Percentiles rank a stretch among this genome's conserved stretches.
These are phyloP conservation scores for Leishmania aethiopica DNA, from an alignment of 208 protist species.

Conservation along the genomic window DNA sequence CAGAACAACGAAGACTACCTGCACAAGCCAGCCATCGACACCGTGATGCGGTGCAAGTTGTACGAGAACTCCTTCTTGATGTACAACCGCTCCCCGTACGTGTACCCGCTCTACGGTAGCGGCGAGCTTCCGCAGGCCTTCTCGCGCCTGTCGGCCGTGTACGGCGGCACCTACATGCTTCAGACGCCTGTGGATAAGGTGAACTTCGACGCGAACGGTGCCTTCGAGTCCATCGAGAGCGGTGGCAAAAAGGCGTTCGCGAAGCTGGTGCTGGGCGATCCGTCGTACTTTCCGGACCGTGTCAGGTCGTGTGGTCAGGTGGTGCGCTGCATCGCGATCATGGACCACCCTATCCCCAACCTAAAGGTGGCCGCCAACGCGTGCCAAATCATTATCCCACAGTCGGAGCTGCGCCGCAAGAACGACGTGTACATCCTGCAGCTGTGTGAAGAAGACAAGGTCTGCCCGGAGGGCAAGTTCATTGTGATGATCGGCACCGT, in stretches of 20 bases:
- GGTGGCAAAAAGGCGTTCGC: conserved; percentile 83
- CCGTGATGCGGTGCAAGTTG: conserved; percentile 95
- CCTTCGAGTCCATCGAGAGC: conserved; percentile 94
- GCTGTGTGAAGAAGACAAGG: conserved; percentile 94
- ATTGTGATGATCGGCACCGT: conserved; percentile 97
- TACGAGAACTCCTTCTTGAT: conserved; percentile 97
- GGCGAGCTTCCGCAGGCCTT: conserved; percentile 99
- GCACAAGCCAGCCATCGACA: conserved; percentile 91
- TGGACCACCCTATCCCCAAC: conserved; percentile 93
- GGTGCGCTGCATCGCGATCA: conserved; percentile 98
- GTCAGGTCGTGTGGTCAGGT: conserved; percentile 93
- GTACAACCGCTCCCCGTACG: conserved; percentile 97
- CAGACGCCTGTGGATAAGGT: conserved; percentile 97
- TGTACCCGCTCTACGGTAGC: conserved; percentile 99
- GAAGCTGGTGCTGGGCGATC: conserved; percentile 98
- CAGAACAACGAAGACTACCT: conserved; percentile 95
- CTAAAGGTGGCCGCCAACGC: conserved; percentile 79
- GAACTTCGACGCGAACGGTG: conserved; percentile 94
- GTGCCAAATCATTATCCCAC: conserved; percentile 98
- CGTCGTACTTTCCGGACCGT: conserved; percentile 98
- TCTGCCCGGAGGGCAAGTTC: conserved; percentile 97
- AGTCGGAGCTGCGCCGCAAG: conserved; percentile 94
- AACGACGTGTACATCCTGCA: conserved; percentile 98
- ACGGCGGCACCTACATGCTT: conserved; percentile 99
- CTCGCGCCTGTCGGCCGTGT: conserved; percentile 93